phyloP scores from a whole-genome alignment of 202 grass and related monocot species.

The Brachypodium distachyon region DNA sequence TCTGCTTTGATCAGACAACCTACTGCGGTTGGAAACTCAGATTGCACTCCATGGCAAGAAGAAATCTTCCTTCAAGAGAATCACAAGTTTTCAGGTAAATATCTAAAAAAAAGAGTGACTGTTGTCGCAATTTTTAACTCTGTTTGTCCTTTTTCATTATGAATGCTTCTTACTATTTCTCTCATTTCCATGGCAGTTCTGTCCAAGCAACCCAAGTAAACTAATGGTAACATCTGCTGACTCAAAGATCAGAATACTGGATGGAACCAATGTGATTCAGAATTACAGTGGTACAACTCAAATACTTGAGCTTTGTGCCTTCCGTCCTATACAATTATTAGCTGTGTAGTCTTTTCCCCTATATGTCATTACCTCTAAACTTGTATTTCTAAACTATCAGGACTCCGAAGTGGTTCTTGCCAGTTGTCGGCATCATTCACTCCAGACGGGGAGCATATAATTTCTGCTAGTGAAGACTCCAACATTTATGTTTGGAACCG shows the following conservation, averaged over 20 bases:
- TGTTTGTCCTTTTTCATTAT: not conserved
- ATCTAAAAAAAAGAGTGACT: not conserved
- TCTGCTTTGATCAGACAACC: slow-evolving; percentile 43
- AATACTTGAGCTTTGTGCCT: not conserved
- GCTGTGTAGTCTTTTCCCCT: not conserved
- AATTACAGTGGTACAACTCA: slow-evolving; percentile 76
- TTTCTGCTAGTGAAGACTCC: slow-evolving; percentile 73
- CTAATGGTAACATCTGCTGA: slow-evolving; percentile 92
- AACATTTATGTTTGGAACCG: slow-evolving; percentile 86
- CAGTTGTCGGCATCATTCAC: slow-evolving; percentile 74
- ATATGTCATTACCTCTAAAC: not conserved
- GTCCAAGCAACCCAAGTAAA: slow-evolving; percentile 53
- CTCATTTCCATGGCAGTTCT: slow-evolving; percentile 55
- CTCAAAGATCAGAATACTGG: slow-evolving; percentile 77
- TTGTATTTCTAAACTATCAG: slow-evolving; percentile 33
- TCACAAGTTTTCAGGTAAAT: slow-evolving; percentile 74
- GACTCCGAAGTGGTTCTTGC: slow-evolving; percentile 47
- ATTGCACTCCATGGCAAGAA: slow-evolving; percentile 49
- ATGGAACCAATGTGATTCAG: slow-evolving; percentile 62
- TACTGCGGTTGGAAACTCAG: slow-evolving; percentile 53
- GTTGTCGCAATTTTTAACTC: not conserved
- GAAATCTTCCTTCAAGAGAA: slow-evolving; percentile 64
- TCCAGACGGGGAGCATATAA: slow-evolving; percentile 65
- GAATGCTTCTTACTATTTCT: slow-evolving; percentile 2
- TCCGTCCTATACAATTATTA: not conserved